These are phyloP conservation scores for Neurospora pannonica DNA, from an alignment of 495 filamentous ascomycete species.

Conservation along the genomic window DNA sequence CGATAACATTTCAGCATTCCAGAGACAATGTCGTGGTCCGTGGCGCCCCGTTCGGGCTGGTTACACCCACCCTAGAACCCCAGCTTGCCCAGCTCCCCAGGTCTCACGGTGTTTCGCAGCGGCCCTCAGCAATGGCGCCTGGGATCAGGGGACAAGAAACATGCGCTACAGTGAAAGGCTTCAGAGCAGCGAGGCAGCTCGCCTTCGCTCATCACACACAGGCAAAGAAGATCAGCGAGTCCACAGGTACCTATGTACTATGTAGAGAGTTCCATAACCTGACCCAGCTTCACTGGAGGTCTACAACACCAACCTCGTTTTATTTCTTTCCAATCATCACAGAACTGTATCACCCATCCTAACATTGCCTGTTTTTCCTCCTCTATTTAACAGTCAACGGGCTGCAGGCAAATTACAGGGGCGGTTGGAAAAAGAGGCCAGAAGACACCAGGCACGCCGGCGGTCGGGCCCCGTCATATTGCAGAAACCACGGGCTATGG, in stretches of 20 bases:
- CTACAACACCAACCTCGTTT: background rate
- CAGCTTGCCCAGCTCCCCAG: conserved; percentile 1
- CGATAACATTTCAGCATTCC: background rate
- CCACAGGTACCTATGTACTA: background rate
- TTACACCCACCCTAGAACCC: background rate
- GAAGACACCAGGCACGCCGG: background rate
- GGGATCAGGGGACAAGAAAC: conserved; percentile 8
- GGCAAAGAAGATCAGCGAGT: background rate
- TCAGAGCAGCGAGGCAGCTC: background rate
- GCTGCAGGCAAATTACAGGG: conserved; percentile 1
- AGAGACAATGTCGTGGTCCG: background rate
- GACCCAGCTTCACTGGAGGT: background rate
- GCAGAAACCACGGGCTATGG: conserved; percentile 1
- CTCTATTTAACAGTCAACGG: background rate
- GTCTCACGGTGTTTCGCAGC: conserved; percentile 11
- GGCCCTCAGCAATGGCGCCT: conserved; percentile 2
- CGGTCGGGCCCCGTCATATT: background rate
- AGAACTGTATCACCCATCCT: background rate
- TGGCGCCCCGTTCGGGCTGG: background rate
- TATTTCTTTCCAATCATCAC: background rate
- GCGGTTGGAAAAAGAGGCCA: background rate
- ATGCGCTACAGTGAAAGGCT: background rate
- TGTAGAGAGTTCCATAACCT: background rate
- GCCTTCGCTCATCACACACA: background rate
- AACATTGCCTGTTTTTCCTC: background rate